These are phyloP conservation scores for Sordariomycetes sp. DNA, from an alignment of 2,329 filamentous ascomycete species.

Conservation along the genomic window DNA sequence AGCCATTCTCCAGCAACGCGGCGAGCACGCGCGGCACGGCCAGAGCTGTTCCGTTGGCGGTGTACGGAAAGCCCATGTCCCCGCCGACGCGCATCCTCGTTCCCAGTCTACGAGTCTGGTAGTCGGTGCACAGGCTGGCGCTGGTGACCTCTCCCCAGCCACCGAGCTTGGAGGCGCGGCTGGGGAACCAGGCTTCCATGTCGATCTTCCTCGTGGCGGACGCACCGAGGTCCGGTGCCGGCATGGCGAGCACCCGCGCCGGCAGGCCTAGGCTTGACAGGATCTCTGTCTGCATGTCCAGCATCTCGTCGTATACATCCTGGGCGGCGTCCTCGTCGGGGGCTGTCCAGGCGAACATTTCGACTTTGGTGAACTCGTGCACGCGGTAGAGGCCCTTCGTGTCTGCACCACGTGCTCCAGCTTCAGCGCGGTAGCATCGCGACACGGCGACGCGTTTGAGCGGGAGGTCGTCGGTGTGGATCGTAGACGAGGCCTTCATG, in stretches of 20 bases:
- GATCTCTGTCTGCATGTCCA: slow-evolving; percentile 80
- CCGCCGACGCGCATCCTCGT: slow-evolving; percentile 57
- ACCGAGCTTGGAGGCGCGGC: slow-evolving; percentile 34
- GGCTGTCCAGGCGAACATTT: slow-evolving; percentile 87
- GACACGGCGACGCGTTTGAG: slow-evolving; percentile 75
- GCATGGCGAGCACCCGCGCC: slow-evolving; percentile 91
- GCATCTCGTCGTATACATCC: slow-evolving; percentile 72
- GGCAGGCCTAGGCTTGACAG: slow-evolving; percentile 67
- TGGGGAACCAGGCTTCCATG: slow-evolving; percentile 92
- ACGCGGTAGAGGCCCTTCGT: slow-evolving; percentile 95
- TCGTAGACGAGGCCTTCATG: slow-evolving; percentile 68
- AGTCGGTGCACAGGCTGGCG: slow-evolving; percentile 87
- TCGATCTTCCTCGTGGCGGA: slow-evolving; percentile 81
- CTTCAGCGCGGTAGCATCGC: slow-evolving; percentile 92
- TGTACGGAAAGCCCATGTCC: slow-evolving; percentile 69
- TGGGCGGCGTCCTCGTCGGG: slow-evolving; percentile 41
- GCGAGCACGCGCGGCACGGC: slow-evolving; percentile 86
- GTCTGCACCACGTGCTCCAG: slow-evolving; percentile 78
- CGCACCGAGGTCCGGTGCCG: slow-evolving; percentile 77
- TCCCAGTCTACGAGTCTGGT: slow-evolving; percentile 75
- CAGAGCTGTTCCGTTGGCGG: slow-evolving; percentile 87
- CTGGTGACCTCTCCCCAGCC: slow-evolving; percentile 94
- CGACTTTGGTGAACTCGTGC: slow-evolving; percentile 97
- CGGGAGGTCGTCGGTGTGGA: slow-evolving; percentile 60
- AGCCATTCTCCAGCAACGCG: slow-evolving; percentile 83